Conservation (phyloP, 331 rosid species). For the Quercus lobata region DNA sequence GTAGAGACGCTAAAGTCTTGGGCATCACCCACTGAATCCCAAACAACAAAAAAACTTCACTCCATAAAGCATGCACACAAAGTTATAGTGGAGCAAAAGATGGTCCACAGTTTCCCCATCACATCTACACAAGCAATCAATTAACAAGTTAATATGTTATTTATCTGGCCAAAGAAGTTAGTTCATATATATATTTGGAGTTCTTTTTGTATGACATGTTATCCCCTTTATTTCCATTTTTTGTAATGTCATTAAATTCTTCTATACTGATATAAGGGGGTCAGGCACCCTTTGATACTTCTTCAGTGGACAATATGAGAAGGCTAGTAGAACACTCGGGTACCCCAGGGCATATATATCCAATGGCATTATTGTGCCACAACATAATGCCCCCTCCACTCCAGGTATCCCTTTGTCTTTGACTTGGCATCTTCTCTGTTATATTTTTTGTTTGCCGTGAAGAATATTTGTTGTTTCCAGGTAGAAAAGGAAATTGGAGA, state of each 20-base stretch:
- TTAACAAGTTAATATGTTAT: background rate
- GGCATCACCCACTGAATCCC: too few species aligned
- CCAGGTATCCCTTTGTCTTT: slow-evolving; percentile 43
- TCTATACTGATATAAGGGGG: slow-evolving; percentile 42
- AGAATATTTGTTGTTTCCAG: slow-evolving; percentile 38
- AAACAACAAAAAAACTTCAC: background rate
- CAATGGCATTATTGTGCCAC: slow-evolving; percentile 75
- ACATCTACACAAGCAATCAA: too few species aligned
- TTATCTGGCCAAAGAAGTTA: background rate
- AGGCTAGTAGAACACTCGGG: slow-evolving; percentile 88
- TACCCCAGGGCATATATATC: slow-evolving; percentile 85
- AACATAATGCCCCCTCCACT: slow-evolving; percentile 99
- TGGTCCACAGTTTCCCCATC: too few species aligned
- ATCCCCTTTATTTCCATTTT: background rate
- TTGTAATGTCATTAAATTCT: slow-evolving; percentile 14
- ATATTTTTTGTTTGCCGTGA: slow-evolving; percentile 11
- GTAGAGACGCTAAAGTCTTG: too few species aligned
- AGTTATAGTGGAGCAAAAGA: too few species aligned
- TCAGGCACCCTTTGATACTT: slow-evolving; percentile 91
- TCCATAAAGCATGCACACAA: too few species aligned
- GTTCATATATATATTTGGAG: background rate
- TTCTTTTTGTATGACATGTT: background rate
- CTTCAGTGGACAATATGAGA: slow-evolving; percentile 93
- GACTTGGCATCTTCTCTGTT: slow-evolving; percentile 16
- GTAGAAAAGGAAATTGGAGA: slow-evolving; percentile 92